Conservation (phyloP, 2,329 filamentous ascomycete species). For the Ophiocordyceps australis region DNA sequence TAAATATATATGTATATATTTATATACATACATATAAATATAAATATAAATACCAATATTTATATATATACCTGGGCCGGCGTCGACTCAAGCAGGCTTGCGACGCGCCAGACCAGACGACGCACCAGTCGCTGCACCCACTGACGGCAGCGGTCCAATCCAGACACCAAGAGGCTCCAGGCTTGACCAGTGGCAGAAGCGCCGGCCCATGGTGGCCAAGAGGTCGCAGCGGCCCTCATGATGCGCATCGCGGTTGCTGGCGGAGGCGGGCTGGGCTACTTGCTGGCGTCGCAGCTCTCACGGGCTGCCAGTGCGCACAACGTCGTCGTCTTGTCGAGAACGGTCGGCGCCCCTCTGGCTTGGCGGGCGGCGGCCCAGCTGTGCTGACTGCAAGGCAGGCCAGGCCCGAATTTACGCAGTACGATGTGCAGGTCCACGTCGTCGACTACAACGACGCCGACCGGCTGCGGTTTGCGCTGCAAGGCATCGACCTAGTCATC, state of each 20-base stretch:
- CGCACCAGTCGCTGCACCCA: no score
- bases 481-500: conserved; percentile 56
- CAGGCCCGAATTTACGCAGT: conserved; percentile 32
- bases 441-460: conserved; percentile 47
- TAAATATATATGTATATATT: no score
- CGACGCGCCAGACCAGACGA: no score
- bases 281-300: conserved; percentile 35
- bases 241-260: conserved; percentile 31
- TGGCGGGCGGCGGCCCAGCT: no score
- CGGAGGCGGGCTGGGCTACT: conserved; percentile 23
- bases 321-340: conserved; percentile 51
- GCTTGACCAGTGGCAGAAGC: not conserved
- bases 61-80: conserved; percentile 3
- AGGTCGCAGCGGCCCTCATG: conserved; percentile 10
- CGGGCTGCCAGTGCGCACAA: conserved; percentile 41
- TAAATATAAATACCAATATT: conserved; percentile 1
- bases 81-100: not conserved
- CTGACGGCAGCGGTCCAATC: no score
- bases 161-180: not conserved
- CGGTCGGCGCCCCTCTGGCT: conserved; percentile 7
- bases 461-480: conserved; percentile 45
- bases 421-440: conserved; percentile 46
- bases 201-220: conserved; percentile 4
- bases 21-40: not conserved
- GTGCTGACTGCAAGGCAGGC: conserved; percentile 25